Conservation (phyloP, 495 filamentous ascomycete genomes). For the Pyrenula aspistea region DNA sequence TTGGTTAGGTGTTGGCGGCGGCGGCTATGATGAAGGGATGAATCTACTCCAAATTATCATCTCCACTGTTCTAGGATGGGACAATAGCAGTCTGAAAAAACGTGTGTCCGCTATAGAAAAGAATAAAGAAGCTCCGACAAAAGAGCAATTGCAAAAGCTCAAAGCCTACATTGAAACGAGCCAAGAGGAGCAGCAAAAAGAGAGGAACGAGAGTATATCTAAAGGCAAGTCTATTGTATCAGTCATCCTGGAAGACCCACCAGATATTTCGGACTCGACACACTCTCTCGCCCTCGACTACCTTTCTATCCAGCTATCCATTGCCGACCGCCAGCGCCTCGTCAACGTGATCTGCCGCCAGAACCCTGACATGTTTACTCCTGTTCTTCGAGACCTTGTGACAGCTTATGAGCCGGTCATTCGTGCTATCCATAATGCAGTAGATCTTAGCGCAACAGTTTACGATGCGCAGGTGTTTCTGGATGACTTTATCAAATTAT, state of each 20-base stretch:
- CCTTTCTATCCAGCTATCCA: constrained; percentile 40
- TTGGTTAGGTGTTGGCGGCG: constrained; percentile 44
- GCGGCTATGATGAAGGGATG: constrained; percentile 52
- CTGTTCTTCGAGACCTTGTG: constrained; percentile 41
- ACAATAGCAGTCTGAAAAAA: constrained; percentile 43
- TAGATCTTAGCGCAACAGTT: constrained; percentile 49
- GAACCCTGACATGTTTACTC: constrained; percentile 47
- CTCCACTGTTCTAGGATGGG: constrained; percentile 48
- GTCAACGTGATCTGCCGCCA: constrained; percentile 41
- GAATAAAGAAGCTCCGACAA: constrained; percentile 28
- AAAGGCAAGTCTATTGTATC: neutral
- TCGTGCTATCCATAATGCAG: constrained; percentile 45
- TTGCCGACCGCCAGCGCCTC: constrained; percentile 50
- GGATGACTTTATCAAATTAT: constrained; percentile 42
- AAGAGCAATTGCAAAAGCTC: constrained; percentile 36
- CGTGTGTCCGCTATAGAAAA: constrained; percentile 39
- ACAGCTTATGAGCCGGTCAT: constrained; percentile 55
- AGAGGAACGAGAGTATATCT: neutral
- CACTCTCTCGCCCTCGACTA: constrained; percentile 47
- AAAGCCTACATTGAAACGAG: constrained; percentile 22
- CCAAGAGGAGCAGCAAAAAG: neutral
- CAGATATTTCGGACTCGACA: constrained; percentile 30
- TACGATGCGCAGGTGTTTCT: constrained; percentile 45
- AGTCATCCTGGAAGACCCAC: neutral
- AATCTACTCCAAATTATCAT: constrained; percentile 58